These are phyloP conservation scores for Angophora floribunda DNA, from an alignment of 345 rosid genomes.

Conservation along the genomic window DNA sequence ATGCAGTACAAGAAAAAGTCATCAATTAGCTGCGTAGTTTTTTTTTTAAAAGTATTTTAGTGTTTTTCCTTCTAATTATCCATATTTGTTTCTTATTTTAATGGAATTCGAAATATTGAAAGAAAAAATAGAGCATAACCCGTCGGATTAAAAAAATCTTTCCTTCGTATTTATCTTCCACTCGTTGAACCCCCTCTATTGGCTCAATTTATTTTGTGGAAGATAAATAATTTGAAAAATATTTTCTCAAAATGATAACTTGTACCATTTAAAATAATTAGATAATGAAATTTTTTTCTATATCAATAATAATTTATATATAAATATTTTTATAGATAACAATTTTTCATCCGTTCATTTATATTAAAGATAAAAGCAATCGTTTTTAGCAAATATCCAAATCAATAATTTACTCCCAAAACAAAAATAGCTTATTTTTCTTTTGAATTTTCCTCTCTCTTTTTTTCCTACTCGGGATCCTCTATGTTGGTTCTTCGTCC, in stretches of 20 bases:
- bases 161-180: not conserved
- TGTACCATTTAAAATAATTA: too few species aligned
- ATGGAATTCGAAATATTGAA: not conserved
- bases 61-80: not conserved
- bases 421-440: too few species aligned
- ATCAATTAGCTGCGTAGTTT: not conserved
- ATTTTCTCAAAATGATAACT: too few species aligned
- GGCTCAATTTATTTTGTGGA: not conserved
- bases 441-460: not conserved
- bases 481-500: not conserved
- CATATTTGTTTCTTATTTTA: not conserved
- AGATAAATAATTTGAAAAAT: too few species aligned
- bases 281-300: too few species aligned
- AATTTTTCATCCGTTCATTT: too few species aligned
- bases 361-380: too few species aligned
- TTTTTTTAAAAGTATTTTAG: not conserved
- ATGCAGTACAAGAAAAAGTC: not conserved
- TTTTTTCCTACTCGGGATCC: not conserved
- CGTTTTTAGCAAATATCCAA: not conserved
- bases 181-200: not conserved
- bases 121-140: not conserved
- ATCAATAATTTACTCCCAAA: not conserved
- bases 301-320: too few species aligned
- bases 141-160: accelerated
- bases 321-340: not conserved